Evolutionary conservation across 805 yeast genomes (phyloP), one percentile per base, ranked within the genome.

Genomic region (Saccharomycopsis sp.): DNA sequence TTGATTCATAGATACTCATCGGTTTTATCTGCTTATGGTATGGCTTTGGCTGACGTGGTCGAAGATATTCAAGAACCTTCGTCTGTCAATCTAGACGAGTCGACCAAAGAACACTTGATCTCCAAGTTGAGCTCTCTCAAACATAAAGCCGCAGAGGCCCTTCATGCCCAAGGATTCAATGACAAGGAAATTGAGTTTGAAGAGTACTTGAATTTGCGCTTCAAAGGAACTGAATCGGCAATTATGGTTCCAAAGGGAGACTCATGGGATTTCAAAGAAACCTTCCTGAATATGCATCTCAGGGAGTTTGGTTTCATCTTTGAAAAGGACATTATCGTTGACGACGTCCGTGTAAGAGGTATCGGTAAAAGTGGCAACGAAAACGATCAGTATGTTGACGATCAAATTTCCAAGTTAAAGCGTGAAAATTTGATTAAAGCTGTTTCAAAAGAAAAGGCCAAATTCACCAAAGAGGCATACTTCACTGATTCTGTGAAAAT

Each of bases 181-280:
- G 69, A 69, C 2, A 68, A 71, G 2, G 71, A 75, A 23, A 77
- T 89, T 23, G 68, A 65, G 24, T 75, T 78, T 56, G 95, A 90
- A 65, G 79, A 79, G 50, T 88, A 79, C 64, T 72, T 91, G 61
- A 91, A 91, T 67, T 73, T 91, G 76, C 78, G 95, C 66, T 91
- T 88, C 67, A 82, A 82, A 61, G 97, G 97, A 7, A 86, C 96
- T n/a, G 97, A 91, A 66, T 87, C 97, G 1, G 84, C 87, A 47
- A 72, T 91, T 61, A 86, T 91, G 87, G 81, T 87, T n/a, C 70
- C 70, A 20, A 70, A 71, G 51, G 58, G 55, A 24, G 64, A 24
- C 15, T 52, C 57, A 16, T 56, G 60, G 54, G 55, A 53, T 21
- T 80, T 78, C 64, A 65, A 68, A 16, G 67, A 71, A 41, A 74